Percentiles rank a stretch among this genome's conserved stretches.
These are phyloP conservation scores for Sanghuangporus weigelae DNA, from an alignment of 1,284 basidiomycete genomes.

Conservation along the genomic window DNA sequence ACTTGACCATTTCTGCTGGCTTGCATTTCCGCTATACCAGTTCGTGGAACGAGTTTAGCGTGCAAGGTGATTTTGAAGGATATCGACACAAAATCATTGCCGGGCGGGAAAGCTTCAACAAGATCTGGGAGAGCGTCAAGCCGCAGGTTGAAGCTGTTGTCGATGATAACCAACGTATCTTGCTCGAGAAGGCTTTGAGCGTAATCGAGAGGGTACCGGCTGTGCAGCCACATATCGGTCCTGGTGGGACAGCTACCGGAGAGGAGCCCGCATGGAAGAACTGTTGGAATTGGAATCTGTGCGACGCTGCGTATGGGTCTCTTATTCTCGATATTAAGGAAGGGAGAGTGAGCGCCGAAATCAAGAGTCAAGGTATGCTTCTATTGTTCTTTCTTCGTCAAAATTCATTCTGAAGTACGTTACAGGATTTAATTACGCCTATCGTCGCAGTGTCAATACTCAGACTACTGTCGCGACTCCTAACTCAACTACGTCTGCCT, in stretches of 20 bases:
- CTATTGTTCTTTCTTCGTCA: not conserved
- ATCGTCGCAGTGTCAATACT: constrained; percentile 66
- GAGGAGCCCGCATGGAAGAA: constrained; percentile 96
- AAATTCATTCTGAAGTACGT: not conserved
- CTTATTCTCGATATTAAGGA: constrained; percentile 88
- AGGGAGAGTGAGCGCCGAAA: constrained; percentile 86
- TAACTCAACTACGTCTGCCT: constrained; percentile 33
- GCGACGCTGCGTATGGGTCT: constrained; percentile 90
- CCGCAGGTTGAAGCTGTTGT: constrained; percentile 88
- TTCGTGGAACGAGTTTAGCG: constrained; percentile 96
- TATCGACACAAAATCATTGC: constrained; percentile 79
- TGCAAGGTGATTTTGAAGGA: constrained; percentile 85
- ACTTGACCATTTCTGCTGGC: constrained; percentile 91
- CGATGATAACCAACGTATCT: constrained; percentile 84
- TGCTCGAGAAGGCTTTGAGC: constrained; percentile 86
- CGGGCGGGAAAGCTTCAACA: constrained; percentile 82
- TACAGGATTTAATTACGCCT: constrained; percentile 93
- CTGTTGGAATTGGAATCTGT: constrained; percentile 98
- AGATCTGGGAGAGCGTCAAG: constrained; percentile 93
- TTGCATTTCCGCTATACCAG: constrained; percentile 97
- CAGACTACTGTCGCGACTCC: constrained; percentile 30
- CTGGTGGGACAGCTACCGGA: constrained; percentile 45
- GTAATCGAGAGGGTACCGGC: constrained; percentile 81
- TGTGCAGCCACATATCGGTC: constrained; percentile 50
- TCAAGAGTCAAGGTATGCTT: constrained; percentile 80